These are phyloP conservation scores for Gillenia trifoliata DNA, from an alignment of 306 rosid genomes.

Conservation along the genomic window DNA sequence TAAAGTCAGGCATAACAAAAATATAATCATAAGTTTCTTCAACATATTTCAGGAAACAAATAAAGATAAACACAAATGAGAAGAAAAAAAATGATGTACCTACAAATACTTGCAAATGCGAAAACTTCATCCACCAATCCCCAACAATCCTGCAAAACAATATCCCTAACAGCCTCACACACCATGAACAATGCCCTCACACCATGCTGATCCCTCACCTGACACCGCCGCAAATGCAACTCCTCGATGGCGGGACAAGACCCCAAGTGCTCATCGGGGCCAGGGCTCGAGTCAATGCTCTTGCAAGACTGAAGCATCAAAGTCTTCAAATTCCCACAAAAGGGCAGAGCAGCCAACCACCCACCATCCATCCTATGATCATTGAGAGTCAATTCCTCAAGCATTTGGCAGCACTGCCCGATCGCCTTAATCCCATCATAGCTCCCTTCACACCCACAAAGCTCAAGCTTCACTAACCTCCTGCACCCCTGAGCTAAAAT, in stretches of 20 bases:
- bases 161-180: constrained; percentile 61
- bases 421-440: constrained; percentile 86
- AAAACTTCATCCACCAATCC: constrained; percentile 59
- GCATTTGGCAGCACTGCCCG: constrained; percentile 81
- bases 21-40: neutral
- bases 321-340: constrained; percentile 77
- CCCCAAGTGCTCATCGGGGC: constrained; percentile 68
- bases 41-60: neutral
- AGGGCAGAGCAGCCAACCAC: constrained; percentile 70
- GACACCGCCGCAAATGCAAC: constrained; percentile 62
- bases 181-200: constrained; percentile 45
- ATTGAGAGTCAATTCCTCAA: constrained; percentile 64
- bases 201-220: constrained; percentile 47
- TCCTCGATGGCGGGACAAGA: constrained; percentile 57
- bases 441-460: constrained; percentile 82
- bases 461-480: constrained; percentile 82
- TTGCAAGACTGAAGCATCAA: constrained; percentile 55
- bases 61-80: neutral
- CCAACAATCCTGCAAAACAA: constrained; percentile 80
- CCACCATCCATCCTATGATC: constrained; percentile 90
- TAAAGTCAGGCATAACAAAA: neutral
- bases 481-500: constrained; percentile 81
- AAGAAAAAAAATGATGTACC: constrained; percentile 33
- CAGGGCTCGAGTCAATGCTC: constrained; percentile 60
- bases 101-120: constrained; percentile 45